These are phyloP conservation scores for Lipomyces oligophaga DNA, from an alignment of 805 yeast species.

Conservation along the genomic window DNA sequence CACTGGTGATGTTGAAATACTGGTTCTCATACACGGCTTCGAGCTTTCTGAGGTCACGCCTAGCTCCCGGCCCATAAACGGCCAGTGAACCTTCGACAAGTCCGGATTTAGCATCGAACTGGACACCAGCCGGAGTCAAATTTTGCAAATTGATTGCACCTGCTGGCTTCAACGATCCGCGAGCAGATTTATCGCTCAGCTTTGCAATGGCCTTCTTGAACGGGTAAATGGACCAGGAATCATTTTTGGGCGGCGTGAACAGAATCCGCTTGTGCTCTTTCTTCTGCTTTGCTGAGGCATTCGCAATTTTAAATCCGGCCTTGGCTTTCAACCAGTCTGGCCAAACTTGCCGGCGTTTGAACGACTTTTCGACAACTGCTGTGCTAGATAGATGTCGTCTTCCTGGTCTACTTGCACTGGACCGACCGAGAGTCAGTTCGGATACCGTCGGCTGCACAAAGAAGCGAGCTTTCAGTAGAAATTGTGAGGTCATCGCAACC, in stretches of 20 bases:
- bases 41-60: not conserved
- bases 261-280: slow-evolving; percentile 11
- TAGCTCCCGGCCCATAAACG: not conserved
- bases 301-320: too few relatives aligned
- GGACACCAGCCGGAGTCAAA: not conserved
- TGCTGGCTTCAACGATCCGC: slow-evolving; percentile 1
- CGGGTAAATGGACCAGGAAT: slow-evolving; percentile 11
- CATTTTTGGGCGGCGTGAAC: slow-evolving; percentile 14
- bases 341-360: too few relatives aligned
- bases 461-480: too few relatives aligned
- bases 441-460: too few relatives aligned
- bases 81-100: slow-evolving; percentile 6
- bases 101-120: slow-evolving; percentile 1
- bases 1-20: slow-evolving; percentile 15
- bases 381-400: too few relatives aligned
- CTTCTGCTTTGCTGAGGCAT: not conserved
- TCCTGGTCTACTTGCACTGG: too few relatives aligned
- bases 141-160: not conserved
- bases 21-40: slow-evolving; percentile 10
- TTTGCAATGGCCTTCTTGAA: slow-evolving; percentile 14
- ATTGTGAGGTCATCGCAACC: too few relatives aligned
- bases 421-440: too few relatives aligned
- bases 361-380: too few relatives aligned
- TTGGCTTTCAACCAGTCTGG: too few relatives aligned
- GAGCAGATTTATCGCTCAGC: not conserved